A percentile compares a stretch with the other conserved stretches of the same genome.
Conservation (phyloP, 148 eudicot species). For the Spergularia bocconei region DNA sequence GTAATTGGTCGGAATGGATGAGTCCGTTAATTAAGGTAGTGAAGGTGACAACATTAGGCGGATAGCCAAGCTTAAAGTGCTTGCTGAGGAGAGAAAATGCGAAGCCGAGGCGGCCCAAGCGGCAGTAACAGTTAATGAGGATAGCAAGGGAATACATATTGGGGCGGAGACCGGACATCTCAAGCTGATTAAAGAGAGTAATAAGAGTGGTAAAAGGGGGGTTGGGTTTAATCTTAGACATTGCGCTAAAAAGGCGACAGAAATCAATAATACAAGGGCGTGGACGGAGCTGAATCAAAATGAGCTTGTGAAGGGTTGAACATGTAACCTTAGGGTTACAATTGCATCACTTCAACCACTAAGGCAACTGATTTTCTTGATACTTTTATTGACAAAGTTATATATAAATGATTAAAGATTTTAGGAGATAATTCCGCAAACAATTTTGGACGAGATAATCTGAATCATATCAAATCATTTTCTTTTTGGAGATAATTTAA, state of each 20-base stretch:
- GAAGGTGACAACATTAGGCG: neutral
- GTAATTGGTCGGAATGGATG: neutral
- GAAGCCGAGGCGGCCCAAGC: neutral
- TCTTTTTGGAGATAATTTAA: too few relatives aligned
- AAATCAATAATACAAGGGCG: neutral
- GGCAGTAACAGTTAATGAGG: neutral
- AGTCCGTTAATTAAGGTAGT: neutral
- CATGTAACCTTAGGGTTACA: too few relatives aligned
- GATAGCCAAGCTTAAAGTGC: neutral
- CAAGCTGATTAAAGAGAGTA: neutral
- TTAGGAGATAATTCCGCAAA: too few relatives aligned
- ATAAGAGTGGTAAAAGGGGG: neutral
- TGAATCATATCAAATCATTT: too few relatives aligned
- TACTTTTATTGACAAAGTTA: too few relatives aligned
- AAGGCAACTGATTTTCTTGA: too few relatives aligned
- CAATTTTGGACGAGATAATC: too few relatives aligned
- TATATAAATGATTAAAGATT: too few relatives aligned
- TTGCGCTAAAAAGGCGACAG: neutral
- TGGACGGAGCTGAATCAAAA: too few relatives aligned
- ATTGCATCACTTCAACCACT: too few relatives aligned
- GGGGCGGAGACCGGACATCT: conserved; percentile 1
- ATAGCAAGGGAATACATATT: neutral
- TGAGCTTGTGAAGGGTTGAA: too few relatives aligned
- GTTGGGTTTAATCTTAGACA: neutral
- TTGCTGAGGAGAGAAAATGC: neutral